These are phyloP conservation scores for Eucalyptus fibrosa DNA, from an alignment of 345 rosid genomes.

Conservation along the genomic window DNA sequence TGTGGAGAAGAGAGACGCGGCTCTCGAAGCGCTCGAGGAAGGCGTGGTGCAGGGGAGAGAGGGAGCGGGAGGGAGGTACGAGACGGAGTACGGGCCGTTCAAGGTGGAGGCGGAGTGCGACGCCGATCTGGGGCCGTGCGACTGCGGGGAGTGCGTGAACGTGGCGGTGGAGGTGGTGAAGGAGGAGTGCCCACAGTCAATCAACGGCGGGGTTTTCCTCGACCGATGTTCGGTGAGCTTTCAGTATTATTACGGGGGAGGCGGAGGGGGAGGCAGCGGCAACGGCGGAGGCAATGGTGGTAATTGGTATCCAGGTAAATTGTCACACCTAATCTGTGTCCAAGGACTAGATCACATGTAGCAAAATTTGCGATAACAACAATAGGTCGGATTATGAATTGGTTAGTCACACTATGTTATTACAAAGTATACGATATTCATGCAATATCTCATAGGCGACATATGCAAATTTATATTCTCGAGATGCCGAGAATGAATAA, in stretches of 20 bases:
- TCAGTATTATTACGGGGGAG: slow-evolving; percentile 14
- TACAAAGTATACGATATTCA: not conserved
- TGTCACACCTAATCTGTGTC: not conserved
- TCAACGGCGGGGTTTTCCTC: slow-evolving; percentile 32
- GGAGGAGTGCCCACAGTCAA: slow-evolving; percentile 34
- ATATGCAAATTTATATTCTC: not conserved
- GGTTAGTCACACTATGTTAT: not conserved
- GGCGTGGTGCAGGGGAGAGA: not conserved
- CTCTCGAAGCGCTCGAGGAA: slow-evolving; percentile 20
- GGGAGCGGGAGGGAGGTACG: not conserved
- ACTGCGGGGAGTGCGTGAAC: slow-evolving; percentile 56
- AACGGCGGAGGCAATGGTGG: not conserved
- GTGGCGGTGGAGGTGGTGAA: slow-evolving; percentile 26
- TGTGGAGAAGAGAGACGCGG: slow-evolving; percentile 29
- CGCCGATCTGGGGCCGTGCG: slow-evolving; percentile 33
- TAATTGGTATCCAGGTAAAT: not conserved
- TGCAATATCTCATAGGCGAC: not conserved
- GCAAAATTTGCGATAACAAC: not conserved
- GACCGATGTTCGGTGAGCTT: slow-evolving; percentile 16
- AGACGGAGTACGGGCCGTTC: slow-evolving; percentile 17
- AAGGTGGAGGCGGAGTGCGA: slow-evolving; percentile 55
- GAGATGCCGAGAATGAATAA: not conserved
- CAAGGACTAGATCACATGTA: not conserved
- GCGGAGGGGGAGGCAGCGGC: not conserved
- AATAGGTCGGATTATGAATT: not conserved